A percentile compares a stretch with the other conserved stretches of the same genome.
Evolutionary conservation across 345 rosid species (phyloP).

Genomic region (Excoecaria agallocha): DNA sequence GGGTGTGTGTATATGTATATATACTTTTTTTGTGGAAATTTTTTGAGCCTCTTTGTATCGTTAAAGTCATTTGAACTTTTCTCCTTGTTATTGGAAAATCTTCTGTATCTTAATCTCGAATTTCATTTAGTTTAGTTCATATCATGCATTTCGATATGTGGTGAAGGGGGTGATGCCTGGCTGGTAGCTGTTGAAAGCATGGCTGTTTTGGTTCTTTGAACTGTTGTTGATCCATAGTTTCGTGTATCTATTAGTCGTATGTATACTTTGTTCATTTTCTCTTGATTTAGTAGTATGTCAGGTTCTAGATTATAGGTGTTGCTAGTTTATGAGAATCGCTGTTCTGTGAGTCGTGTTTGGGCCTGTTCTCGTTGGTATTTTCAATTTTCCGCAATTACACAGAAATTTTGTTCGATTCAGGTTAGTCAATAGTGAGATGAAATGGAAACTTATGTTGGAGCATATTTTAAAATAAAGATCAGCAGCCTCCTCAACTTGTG

Average conservation of each 20-base stretch:
- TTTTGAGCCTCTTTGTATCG: background rate
- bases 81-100: background rate
- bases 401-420: too few species aligned
- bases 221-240: background rate
- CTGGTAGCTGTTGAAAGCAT: background rate
- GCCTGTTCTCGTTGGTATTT: background rate
- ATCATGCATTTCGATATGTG: background rate
- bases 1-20: background rate
- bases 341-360: background rate
- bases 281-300: background rate
- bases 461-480: too few species aligned
- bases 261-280: background rate
- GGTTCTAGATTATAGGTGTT: background rate
- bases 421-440: too few species aligned
- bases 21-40: too few species aligned
- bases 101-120: background rate
- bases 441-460: too few species aligned
- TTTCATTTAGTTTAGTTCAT: background rate
- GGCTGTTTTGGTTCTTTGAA: conserved; percentile 2
- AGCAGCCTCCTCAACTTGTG: too few species aligned
- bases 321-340: background rate
- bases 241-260: background rate
- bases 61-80: background rate
- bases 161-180: background rate
- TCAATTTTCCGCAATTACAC: background rate